Evolutionary conservation across 108 stramenopile genomes (phyloP).

Genomic region (Pseudonitzschia delicatissima): DNA sequence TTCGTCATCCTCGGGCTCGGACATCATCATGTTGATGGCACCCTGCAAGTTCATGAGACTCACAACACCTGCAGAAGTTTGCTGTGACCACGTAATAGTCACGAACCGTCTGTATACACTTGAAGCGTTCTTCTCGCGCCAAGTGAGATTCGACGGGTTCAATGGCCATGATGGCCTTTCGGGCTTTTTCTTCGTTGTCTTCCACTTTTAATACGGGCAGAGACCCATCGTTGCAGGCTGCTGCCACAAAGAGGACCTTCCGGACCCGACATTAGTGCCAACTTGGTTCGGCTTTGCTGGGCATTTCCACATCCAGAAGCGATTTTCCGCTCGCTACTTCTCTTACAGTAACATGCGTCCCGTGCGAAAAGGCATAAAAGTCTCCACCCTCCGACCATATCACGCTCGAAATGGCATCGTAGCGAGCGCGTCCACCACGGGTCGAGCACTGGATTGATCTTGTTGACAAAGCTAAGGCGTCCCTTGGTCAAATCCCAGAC

Average conservation of each 20-base stretch:
- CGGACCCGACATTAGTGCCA: conserved; percentile 56
- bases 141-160: conserved; percentile 78
- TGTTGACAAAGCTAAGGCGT: conserved; percentile 70
- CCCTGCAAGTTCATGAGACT: conserved; percentile 84
- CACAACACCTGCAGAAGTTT: conserved; percentile 80
- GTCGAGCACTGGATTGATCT: conserved; percentile 40
- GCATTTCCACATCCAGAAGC: conserved; percentile 75
- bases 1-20: conserved; percentile 15
- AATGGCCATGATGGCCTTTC: conserved; percentile 86
- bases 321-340: conserved; percentile 79
- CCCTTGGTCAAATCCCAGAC: conserved; percentile 91
- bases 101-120: conserved; percentile 64
- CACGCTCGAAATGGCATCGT: conserved; percentile 52
- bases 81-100: conserved; percentile 80
- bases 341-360: conserved; percentile 66
- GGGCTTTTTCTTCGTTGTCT: conserved; percentile 44
- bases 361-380: conserved; percentile 70
- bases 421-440: conserved; percentile 39
- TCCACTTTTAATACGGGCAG: conserved; percentile 77
- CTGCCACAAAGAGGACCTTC: conserved; percentile 75
- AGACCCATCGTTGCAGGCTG: conserved; percentile 91
- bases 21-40: conserved; percentile 75
- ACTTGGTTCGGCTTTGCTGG: conserved; percentile 73
- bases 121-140: conserved; percentile 84
- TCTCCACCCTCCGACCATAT: conserved; percentile 69